Conservation (phyloP, 2,329 filamentous ascomycete species). For the Bertia moriformis region DNA sequence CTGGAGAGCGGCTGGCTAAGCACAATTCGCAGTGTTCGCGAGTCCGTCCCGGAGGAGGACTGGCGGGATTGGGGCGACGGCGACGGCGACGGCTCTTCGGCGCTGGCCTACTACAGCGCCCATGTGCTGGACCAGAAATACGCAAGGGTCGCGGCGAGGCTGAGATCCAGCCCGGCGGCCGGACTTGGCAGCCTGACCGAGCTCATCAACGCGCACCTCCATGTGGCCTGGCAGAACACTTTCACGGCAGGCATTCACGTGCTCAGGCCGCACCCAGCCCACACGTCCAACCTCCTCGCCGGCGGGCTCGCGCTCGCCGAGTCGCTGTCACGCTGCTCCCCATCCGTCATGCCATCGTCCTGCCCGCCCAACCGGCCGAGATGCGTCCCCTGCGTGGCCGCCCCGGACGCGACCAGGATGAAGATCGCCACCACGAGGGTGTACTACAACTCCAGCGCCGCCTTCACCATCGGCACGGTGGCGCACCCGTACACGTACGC, state of each 20-base stretch:
- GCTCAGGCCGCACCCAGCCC: conserved; percentile 62
- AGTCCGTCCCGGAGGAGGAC: conserved; percentile 39
- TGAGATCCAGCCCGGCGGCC: conserved; percentile 36
- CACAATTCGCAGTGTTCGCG: conserved; percentile 45
- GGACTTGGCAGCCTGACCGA: conserved; percentile 54
- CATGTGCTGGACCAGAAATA: conserved; percentile 52
- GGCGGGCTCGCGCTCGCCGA: conserved; percentile 60
- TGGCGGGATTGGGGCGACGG: no score
- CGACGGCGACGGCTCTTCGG: conserved; percentile 47
- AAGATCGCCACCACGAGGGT: conserved; percentile 49
- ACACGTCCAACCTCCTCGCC: conserved; percentile 59
- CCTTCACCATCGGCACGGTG: conserved; percentile 75
- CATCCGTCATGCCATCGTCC: conserved; percentile 56
- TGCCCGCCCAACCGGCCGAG: conserved; percentile 70
- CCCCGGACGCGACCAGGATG: conserved; percentile 46
- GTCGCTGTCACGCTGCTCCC: conserved; percentile 61
- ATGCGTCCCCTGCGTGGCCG: conserved; percentile 61
- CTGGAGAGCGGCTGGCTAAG: conserved; percentile 39
- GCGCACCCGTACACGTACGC: conserved; percentile 82
- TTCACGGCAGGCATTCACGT: conserved; percentile 68
- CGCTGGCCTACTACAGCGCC: conserved; percentile 66
- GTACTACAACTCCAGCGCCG: conserved; percentile 56
- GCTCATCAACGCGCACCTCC: conserved; percentile 74
- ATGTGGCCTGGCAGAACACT: conserved; percentile 67
- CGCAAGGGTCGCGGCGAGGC: conserved; percentile 45